Conservation (phyloP, 2,329 filamentous ascomycete genomes). For the Grosmannia serpens region DNA sequence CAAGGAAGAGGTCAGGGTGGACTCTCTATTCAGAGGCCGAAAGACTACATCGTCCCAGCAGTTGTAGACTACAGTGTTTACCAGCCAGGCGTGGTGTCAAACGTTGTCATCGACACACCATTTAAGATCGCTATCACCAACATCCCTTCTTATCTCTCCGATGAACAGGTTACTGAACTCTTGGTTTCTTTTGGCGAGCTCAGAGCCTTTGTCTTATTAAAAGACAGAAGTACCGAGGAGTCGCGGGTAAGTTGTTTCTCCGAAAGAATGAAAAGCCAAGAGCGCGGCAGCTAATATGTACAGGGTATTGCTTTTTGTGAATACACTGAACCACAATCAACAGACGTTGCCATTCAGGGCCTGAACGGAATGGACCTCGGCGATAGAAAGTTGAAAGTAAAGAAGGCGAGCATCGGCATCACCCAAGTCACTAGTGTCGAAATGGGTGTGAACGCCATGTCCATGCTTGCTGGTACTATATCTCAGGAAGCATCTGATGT, state of each 20-base stretch:
- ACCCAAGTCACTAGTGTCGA: constrained; percentile 89
- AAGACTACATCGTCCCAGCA: constrained; percentile 91
- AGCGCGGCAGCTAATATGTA: not conserved
- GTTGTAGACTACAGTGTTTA: constrained; percentile 61
- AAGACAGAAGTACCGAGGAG: constrained; percentile 74
- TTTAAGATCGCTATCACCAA: constrained; percentile 93
- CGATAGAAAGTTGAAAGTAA: constrained; percentile 73
- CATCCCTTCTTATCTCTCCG: constrained; percentile 75
- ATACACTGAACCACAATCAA: constrained; percentile 66
- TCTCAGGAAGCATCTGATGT: constrained; percentile 63
- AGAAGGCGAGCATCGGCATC: constrained; percentile 81
- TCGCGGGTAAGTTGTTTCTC: constrained; percentile 55
- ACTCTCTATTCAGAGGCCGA: constrained; percentile 73
- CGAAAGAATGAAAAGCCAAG: not conserved
- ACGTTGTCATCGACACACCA: constrained; percentile 75
- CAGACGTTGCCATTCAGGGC: constrained; percentile 78
- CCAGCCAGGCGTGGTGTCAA: constrained; percentile 67
- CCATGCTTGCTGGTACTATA: constrained; percentile 86
- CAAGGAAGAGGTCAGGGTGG: constrained; percentile 37
- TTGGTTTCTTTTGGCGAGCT: constrained; percentile 85
- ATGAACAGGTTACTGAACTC: constrained; percentile 86
- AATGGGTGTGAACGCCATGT: constrained; percentile 96
- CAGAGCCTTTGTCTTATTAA: constrained; percentile 83
- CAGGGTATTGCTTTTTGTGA: constrained; percentile 96
- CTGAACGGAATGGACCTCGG: constrained; percentile 90